Evolutionary conservation across 1,284 basidiomycete species (phyloP).

Genomic region (Takashimella tepidaria): DNA sequence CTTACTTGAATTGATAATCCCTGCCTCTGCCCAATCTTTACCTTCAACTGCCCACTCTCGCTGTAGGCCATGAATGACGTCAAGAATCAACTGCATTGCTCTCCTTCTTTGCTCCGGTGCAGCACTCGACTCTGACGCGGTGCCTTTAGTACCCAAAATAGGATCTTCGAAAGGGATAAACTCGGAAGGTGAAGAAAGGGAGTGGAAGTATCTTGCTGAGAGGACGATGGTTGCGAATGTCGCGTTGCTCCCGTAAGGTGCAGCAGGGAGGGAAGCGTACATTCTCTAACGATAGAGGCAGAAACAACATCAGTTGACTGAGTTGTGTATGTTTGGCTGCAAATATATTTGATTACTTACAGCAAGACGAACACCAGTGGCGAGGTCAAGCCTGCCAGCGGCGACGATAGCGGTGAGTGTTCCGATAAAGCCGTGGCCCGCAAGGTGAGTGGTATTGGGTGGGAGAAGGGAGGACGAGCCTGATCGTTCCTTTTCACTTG

Average conservation of each 20-base stretch:
- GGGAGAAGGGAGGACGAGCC: constrained; percentile 33
- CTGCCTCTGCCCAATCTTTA: constrained; percentile 43
- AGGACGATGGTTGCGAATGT: constrained; percentile 40
- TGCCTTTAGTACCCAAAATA: constrained; percentile 10
- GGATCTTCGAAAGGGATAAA: constrained; percentile 26
- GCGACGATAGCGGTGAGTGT: constrained; percentile 45
- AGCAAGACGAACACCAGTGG: constrained; percentile 41
- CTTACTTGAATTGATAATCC: constrained; percentile 45
- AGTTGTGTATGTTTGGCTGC: too few species aligned
- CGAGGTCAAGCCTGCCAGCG: constrained; percentile 38
- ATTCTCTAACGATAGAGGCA: constrained; percentile 36
- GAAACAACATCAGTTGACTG: too few species aligned
- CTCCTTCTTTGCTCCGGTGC: constrained; percentile 25
- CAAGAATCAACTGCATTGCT: constrained; percentile 45
- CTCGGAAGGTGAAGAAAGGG: constrained; percentile 36
- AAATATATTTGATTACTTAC: constrained; percentile 15
- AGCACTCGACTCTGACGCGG: constrained; percentile 21
- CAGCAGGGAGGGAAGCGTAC: constrained; percentile 35
- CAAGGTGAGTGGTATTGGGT: constrained; percentile 37
- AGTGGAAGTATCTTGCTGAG: constrained; percentile 43
- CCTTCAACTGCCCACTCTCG: constrained; percentile 33
- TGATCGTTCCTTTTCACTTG: constrained; percentile 39
- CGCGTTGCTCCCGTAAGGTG: constrained; percentile 18
- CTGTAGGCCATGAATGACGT: constrained; percentile 41
- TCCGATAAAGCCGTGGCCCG: constrained; percentile 47